Base-by-base conservation (phyloP, 768 basidiomycete genomes). In the Holtermannia corniformis region DNA sequence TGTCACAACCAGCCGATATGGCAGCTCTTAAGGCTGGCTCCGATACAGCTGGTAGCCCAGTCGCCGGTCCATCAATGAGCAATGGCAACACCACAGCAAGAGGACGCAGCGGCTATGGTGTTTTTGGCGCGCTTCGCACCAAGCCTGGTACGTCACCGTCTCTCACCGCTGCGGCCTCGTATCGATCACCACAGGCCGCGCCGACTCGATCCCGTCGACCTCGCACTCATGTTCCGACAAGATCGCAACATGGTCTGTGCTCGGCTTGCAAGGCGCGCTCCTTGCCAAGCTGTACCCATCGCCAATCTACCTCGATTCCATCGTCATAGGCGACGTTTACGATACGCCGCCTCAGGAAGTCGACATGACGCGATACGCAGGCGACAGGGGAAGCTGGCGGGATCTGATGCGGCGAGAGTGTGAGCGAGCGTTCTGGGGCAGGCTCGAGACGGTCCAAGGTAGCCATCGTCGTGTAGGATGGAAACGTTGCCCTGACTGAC, bases 191-290 rank as follows among this genome's bases (percentile, higher is more conserved):
- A 10, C 41, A 62, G 61, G 67, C 19, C 81, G 92, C 49, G 85
- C 87, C 0, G 92, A 97, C 65, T 84, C 90, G 0, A 83, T 83
- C 0, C 82, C 82, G 0, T 88, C 92, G 1, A 68, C 80, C 0
- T 87, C 80, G 63, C 87, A 95, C 83, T 88, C 90, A 0, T 97
- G 92, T 73, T 88, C 86, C 59, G 92, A 97, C 69, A 97, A 97
- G 72, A 84, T 97, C 41, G 88, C 89, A 0, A 74, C 79, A 3
- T 97, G 91, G 90, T 81, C 78, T 50, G 79, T 84, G 0, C 75
- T 89, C 3, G 92, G 92, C 0, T 76, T 93, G 22, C 89, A 93
- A 64, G 92, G 93, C 2, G 84, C 86, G 1, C 74, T 95, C 45
- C 79, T 80, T 2, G 78, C 82, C 5, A 4, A 72, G 55, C 14